Evolutionary conservation across 2,329 filamentous ascomycete species (phyloP).

Genomic region (Beauveria australis): DNA sequence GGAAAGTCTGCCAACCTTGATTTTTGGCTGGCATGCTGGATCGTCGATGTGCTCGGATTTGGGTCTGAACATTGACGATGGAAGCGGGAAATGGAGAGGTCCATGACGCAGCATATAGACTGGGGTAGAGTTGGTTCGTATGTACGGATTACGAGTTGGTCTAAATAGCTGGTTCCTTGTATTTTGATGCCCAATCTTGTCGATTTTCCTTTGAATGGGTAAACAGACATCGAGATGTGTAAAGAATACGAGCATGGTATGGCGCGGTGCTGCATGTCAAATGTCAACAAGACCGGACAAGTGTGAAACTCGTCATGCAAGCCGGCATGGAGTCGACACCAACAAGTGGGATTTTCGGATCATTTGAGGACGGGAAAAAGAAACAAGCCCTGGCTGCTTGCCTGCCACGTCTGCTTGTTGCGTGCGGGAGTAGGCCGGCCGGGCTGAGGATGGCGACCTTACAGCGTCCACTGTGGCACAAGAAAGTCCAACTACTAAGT

Average conservation of each 20-base stretch:
- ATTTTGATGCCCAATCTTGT: no score
- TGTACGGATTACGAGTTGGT: not conserved
- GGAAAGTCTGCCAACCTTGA: not conserved
- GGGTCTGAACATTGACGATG: conserved; percentile 1
- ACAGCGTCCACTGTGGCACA: not conserved
- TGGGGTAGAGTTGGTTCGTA: not conserved
- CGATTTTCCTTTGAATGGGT: no score
- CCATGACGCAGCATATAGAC: conserved; percentile 1
- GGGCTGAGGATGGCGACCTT: conserved; percentile 1
- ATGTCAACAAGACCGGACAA: conserved; percentile 1
- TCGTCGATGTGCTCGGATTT: not conserved
- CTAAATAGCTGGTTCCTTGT: no score
- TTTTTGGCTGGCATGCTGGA: not conserved
- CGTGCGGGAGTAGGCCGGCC: not conserved
- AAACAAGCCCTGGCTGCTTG: not conserved
- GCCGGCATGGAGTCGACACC: not conserved
- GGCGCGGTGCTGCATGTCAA: not conserved
- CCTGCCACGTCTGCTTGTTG: not conserved
- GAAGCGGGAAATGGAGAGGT: not conserved
- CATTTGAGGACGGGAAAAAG: not conserved
- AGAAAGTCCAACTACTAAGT: not conserved
- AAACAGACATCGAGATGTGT: not conserved
- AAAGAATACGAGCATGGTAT: not conserved
- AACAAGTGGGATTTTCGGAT: not conserved
- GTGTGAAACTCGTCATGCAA: conserved; percentile 6